A percentile compares a stretch with the other conserved stretches of the same genome.
phyloP scores from a whole-genome alignment of 2,329 filamentous ascomycete species.

The Eutypella sp. region DNA sequence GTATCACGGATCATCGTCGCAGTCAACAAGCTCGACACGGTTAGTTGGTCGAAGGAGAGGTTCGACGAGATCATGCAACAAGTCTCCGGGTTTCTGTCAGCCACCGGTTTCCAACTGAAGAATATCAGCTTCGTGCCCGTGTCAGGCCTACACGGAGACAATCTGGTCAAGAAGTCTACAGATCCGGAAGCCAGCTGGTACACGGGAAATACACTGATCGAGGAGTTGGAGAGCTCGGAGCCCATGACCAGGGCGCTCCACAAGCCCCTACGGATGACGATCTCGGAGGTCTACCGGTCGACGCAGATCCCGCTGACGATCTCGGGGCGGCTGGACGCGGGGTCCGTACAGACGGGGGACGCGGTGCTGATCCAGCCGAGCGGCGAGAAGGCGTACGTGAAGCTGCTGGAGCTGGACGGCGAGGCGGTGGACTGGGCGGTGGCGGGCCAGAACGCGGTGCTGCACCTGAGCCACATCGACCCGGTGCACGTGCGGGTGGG shows the following conservation, averaged over 20 bases:
- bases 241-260: slow-evolving; percentile 65
- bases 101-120: slow-evolving; percentile 75
- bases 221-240: slow-evolving; percentile 80
- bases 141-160: slow-evolving; percentile 83
- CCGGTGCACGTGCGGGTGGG: slow-evolving; percentile 75
- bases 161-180: slow-evolving; percentile 61
- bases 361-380: slow-evolving; percentile 74
- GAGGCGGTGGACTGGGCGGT: slow-evolving; percentile 81
- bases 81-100: slow-evolving; percentile 74
- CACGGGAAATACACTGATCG: slow-evolving; percentile 68
- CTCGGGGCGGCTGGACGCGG: slow-evolving; percentile 79
- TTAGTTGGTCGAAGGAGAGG: slow-evolving; percentile 74
- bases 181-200: slow-evolving; percentile 70
- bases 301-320: slow-evolving; percentile 78
- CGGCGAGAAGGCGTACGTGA: slow-evolving; percentile 74
- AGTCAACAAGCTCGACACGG: slow-evolving; percentile 91
- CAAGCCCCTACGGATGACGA: slow-evolving; percentile 78
- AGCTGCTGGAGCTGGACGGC: slow-evolving; percentile 72
- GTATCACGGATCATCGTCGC: slow-evolving; percentile 84
- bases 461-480: slow-evolving; percentile 85
- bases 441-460: slow-evolving; percentile 78
- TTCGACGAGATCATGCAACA: slow-evolving; percentile 85
- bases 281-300: slow-evolving; percentile 81
- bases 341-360: slow-evolving; percentile 81
- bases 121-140: slow-evolving; percentile 85